Percentiles rank a stretch among this genome's conserved stretches.
Evolutionary conservation across 2,329 filamentous ascomycete species (phyloP).

Genomic region (Cytospora piceicola): DNA sequence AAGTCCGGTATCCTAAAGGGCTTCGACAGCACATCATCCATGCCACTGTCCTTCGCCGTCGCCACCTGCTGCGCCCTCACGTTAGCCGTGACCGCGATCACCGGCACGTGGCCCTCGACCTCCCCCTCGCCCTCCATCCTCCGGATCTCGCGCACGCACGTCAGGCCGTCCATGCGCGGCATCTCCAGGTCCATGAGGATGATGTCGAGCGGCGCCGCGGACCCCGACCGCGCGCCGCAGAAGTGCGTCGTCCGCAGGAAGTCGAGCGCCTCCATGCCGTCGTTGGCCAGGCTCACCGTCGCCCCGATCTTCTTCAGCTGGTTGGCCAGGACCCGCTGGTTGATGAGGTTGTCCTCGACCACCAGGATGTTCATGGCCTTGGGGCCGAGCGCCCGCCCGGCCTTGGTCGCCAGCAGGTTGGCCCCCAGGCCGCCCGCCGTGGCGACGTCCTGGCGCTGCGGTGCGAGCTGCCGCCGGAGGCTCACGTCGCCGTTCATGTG

Average conservation of each 20-base stretch:
- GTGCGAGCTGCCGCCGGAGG: slow-evolving; percentile 30
- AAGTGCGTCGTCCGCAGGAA: slow-evolving; percentile 43
- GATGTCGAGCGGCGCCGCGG: slow-evolving; percentile 39
- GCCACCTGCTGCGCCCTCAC: slow-evolving; percentile 47
- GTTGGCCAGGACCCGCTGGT: slow-evolving; percentile 69
- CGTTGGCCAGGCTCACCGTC: slow-evolving; percentile 62
- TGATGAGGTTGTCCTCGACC: slow-evolving; percentile 70
- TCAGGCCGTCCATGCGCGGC: slow-evolving; percentile 53
- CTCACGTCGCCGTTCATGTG: slow-evolving; percentile 31
- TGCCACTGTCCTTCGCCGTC: slow-evolving; percentile 42
- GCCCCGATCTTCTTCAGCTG: slow-evolving; percentile 64
- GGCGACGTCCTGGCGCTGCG: slow-evolving; percentile 37
- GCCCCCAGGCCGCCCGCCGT: slow-evolving; percentile 30
- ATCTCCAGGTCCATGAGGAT: slow-evolving; percentile 54
- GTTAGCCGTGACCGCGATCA: slow-evolving; percentile 54
- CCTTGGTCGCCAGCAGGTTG: slow-evolving; percentile 34
- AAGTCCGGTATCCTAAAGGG: slow-evolving; percentile 57
- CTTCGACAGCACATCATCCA: slow-evolving; percentile 61
- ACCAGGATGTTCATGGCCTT: slow-evolving; percentile 61
- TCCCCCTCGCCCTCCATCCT: slow-evolving; percentile 42
- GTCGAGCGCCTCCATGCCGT: slow-evolving; percentile 61
- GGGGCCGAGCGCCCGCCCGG: slow-evolving; percentile 40
- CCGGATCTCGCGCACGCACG: slow-evolving; percentile 46
- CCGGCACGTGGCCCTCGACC: slow-evolving; percentile 43
- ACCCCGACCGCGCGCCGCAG: slow-evolving; percentile 30